Evolutionary conservation across 768 basidiomycete species (phyloP).

Genomic region (Dentipellis sp.): DNA sequence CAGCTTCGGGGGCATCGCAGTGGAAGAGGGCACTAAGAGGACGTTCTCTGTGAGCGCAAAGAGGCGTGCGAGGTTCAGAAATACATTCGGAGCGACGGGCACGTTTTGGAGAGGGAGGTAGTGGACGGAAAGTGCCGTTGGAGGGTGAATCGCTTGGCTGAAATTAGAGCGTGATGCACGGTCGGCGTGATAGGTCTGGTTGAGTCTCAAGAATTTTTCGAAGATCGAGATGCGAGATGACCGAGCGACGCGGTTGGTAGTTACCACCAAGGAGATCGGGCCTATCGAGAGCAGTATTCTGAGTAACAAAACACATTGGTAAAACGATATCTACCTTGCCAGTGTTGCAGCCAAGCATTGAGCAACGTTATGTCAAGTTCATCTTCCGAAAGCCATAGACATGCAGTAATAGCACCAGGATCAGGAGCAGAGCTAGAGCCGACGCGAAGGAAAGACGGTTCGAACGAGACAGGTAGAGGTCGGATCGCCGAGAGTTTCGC

Average conservation of each 20-base stretch:
- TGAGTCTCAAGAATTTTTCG: background rate
- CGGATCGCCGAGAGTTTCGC: conserved; percentile 19
- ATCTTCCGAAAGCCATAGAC: conserved; percentile 36
- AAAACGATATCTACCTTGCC: conserved; percentile 30
- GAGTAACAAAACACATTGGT: background rate
- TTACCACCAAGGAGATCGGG: conserved; percentile 10
- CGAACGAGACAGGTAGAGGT: conserved; percentile 15
- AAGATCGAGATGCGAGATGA: background rate
- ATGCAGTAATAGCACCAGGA: conserved; percentile 30
- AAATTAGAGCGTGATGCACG: background rate
- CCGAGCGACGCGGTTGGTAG: background rate
- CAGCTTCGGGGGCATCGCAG: conserved; percentile 18
- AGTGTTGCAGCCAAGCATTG: conserved; percentile 27
- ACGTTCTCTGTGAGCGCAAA: conserved; percentile 40
- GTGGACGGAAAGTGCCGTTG: conserved; percentile 13
- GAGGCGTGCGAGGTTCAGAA: conserved; percentile 55
- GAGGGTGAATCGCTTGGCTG: background rate
- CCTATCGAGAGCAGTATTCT: background rate
- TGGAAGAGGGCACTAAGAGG: conserved; percentile 42
- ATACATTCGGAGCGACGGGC: conserved; percentile 36
- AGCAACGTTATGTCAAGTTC: conserved; percentile 22
- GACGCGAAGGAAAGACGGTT: conserved; percentile 12
- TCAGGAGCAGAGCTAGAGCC: conserved; percentile 1
- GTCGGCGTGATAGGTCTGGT: too few relatives aligned
- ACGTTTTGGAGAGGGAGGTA: conserved; percentile 38